Percentiles rank a stretch among this genome's conserved stretches.
These are phyloP conservation scores for Trichoderma atroviride DNA, from an alignment of 2,329 filamentous ascomycete genomes.

Conservation along the genomic window DNA sequence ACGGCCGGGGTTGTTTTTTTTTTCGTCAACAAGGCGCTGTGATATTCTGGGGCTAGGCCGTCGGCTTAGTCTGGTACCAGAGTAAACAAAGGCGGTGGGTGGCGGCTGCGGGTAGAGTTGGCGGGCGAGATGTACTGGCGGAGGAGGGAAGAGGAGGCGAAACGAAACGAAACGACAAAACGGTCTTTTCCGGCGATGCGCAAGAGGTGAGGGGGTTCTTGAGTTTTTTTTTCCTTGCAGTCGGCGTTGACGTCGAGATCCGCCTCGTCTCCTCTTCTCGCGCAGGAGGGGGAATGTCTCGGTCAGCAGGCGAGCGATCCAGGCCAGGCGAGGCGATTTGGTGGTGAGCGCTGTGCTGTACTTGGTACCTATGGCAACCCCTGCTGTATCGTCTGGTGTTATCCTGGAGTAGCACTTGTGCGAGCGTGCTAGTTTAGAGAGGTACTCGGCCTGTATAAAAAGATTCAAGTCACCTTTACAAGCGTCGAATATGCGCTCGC, in stretches of 20 bases:
- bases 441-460: not conserved
- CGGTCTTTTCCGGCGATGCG: not conserved
- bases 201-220: not conserved
- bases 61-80: not conserved
- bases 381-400: not conserved
- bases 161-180: not conserved
- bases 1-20: conserved; percentile 10
- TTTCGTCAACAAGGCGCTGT: conserved; percentile 12
- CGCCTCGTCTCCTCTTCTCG: conserved; percentile 5
- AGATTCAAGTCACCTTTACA: not conserved
- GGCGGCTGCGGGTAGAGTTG: not conserved
- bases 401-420: not conserved
- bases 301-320: conserved; percentile 7
- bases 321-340: not conserved
- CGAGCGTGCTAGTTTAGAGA: not conserved
- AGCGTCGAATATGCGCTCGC: not conserved
- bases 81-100: conserved; percentile 17
- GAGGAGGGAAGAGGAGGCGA: not conserved
- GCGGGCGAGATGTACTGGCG: not conserved
- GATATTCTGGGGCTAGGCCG: conserved; percentile 16
- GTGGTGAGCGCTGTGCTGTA: conserved; percentile 1
- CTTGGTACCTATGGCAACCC: not conserved
- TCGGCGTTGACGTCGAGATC: conserved; percentile 11
- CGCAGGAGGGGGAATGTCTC: conserved; percentile 2
- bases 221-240: conserved; percentile 7